Percentiles rank a stretch among this genome's conserved stretches.
These are phyloP conservation scores for Seiridium unicorne DNA, from an alignment of 2,329 filamentous ascomycete species.

Conservation along the genomic window DNA sequence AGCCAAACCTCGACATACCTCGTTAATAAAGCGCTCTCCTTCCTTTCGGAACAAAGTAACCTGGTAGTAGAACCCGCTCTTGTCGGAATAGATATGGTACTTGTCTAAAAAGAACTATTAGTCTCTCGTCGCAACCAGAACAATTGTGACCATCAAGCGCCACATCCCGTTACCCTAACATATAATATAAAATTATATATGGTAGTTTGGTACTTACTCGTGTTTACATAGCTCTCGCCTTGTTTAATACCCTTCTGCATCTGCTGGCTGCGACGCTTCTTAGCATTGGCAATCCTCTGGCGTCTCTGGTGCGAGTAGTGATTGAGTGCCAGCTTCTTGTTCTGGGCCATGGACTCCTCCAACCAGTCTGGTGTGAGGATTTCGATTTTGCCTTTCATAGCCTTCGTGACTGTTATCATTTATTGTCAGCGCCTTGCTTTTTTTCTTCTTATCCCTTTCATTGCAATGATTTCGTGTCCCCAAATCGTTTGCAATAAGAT, in stretches of 20 bases:
- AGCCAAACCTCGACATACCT: conserved; percentile 42
- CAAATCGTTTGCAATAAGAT: not conserved
- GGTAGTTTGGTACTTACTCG: conserved; percentile 38
- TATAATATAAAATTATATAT: not conserved
- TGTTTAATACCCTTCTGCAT: conserved; percentile 24
- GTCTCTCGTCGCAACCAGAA: not conserved
- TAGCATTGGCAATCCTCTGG: conserved; percentile 28
- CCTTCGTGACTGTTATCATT: conserved; percentile 32
- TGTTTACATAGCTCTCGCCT: conserved; percentile 44
- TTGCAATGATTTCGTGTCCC: no score
- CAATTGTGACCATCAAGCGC: no score
- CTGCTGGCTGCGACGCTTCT: conserved; percentile 35
- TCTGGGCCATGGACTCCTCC: conserved; percentile 38
- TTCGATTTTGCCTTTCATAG: conserved; percentile 34
- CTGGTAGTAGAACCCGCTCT: conserved; percentile 61
- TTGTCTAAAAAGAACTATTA: conserved; percentile 39
- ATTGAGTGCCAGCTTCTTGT: conserved; percentile 26
- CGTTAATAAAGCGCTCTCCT: conserved; percentile 59
- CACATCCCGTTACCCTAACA: no score
- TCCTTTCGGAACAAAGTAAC: conserved; percentile 58
- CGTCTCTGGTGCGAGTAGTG: conserved; percentile 42
- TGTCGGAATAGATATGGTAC: conserved; percentile 66
- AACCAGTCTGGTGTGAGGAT: conserved; percentile 54
- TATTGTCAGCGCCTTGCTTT: no score
- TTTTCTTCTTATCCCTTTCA: no score